Evolutionary conservation across 331 rosid genomes (phyloP), one percentile per base, ranked within the genome.

Genomic region (Stylosanthes scabra): DNA sequence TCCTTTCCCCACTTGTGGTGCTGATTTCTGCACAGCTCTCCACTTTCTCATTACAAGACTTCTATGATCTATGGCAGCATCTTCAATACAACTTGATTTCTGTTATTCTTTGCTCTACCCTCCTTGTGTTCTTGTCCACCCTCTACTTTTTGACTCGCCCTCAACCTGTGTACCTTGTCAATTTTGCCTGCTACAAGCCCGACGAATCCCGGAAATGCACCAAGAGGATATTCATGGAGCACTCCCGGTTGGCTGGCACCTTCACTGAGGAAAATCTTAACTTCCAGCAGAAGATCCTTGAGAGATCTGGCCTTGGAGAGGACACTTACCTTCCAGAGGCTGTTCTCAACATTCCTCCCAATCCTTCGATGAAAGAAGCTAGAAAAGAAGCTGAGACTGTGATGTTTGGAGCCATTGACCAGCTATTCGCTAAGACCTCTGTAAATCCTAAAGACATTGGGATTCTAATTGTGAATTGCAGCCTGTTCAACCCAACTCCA

Each of bases 231-330:
- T 87, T 87, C 89, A 75, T 84, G 88, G 76, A 80, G 8, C 11
- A 74, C 27, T 78, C 92, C 0, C 14, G 63, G 40, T 57, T n/a
- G 7, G 69, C 67, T 3, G 86, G 87, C 46, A 68, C 80, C 25
- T 84, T 87, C 76, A 82, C 86, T 0, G 80, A 46, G 63, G 75
- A 82, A 45, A 87, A 78, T 70, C 76, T 87, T 1, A 80, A 80
- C 71, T 82, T 87, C 60, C 89, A 87, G 68, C 40, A 78, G 45
- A 87, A 82, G 66, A 72, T 87, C 62, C 51, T 87, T 6, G 91
- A 87, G 86, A 77, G 81, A 64, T 82, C 89, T 13, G 89, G 91
- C 12, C 87, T 84, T 49, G 89, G 87, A 63, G 91, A 87, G 42
- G 51, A 74, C 6, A 80, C 89, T 5, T 82, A 87, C 74, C 78